Base-by-base conservation (phyloP, 139 green algal genomes). In the Coelastrella sp. region DNA sequence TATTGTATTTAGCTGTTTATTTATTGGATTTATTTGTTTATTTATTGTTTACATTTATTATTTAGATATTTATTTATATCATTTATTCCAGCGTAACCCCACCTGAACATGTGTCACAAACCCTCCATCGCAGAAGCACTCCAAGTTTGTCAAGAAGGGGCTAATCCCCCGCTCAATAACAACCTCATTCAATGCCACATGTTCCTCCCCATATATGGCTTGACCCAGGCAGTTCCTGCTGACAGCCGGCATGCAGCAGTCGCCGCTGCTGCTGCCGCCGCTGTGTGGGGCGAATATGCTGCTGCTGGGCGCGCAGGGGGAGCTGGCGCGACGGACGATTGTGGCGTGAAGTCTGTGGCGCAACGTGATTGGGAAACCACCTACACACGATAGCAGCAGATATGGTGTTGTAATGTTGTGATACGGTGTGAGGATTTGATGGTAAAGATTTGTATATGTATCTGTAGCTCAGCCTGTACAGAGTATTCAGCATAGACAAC, bases 111-210 rank as follows among this genome's bases (percentile, higher is more conserved):
- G 86, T 0, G 97, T 99, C 6, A 99, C 93, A 84, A 97, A 97
- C 61, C 90, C 90, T 20, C 96, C 93, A 73, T 98, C 95, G 77
- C 93, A 96, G 90, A 95, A 98, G 87, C 90, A 94, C 91, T 99
- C 95, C 56, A 99, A 92, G 80, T 97, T 97, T 77, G 94, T 96
- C 7, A 99, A 90, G 92, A 96, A 97, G 7, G 97, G 89, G 7
- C 91, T 95, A 65, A 95, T 95, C 75, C 97, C 97, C 7, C 97
- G 85, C 87, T 99, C 97, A 17, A 99, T 96, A 4, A 98, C 96
- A 80, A 97, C 95, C 93, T 99, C 97, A 80, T 99, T 99, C 7
- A 99, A 91, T 59, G 97, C 96, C 58, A 96, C 92, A 73, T 93
- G 91, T 54, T 92, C 83, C 61, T 90, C 88, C 5, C 73, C 74